phyloP scores from a whole-genome alignment of 2,329 filamentous ascomycete genomes.

The Talaromyces piceae region DNA sequence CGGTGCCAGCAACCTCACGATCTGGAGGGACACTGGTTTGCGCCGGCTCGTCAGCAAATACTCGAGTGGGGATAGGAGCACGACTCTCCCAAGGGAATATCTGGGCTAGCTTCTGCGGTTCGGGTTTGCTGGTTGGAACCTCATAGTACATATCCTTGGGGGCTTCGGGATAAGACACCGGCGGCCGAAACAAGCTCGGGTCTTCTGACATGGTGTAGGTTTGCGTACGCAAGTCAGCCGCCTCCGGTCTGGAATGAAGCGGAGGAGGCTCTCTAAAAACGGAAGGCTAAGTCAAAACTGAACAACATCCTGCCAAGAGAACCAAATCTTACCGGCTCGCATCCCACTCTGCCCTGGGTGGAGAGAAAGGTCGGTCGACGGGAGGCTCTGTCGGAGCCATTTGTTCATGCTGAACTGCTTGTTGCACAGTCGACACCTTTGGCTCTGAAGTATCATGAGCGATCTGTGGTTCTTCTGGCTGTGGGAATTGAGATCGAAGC shows the following conservation, averaged over 20 bases:
- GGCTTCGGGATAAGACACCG: slow-evolving; percentile 69
- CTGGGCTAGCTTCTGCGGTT: slow-evolving; percentile 53
- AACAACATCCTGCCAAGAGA: neutral
- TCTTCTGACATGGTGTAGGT: slow-evolving; percentile 81
- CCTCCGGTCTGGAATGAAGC: slow-evolving; percentile 69
- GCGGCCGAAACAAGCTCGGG: slow-evolving; percentile 66
- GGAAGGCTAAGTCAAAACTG: slow-evolving; percentile 12
- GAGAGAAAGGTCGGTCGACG: slow-evolving; percentile 44
- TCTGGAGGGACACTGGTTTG: slow-evolving; percentile 4
- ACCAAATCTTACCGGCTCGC: slow-evolving; percentile 47
- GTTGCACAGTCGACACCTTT: slow-evolving; percentile 33
- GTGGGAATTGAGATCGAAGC: slow-evolving; percentile 2
- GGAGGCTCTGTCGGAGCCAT: slow-evolving; percentile 4
- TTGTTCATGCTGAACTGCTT: slow-evolving; percentile 27
- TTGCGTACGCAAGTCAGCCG: slow-evolving; percentile 68
- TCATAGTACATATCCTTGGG: slow-evolving; percentile 85
- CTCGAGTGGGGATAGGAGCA: slow-evolving; percentile 51
- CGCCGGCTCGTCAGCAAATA: slow-evolving; percentile 33
- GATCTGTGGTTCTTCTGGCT: slow-evolving; percentile 22
- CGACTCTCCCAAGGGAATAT: slow-evolving; percentile 89
- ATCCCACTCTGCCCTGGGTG: slow-evolving; percentile 56
- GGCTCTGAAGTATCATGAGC: slow-evolving; percentile 29
- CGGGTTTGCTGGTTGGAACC: slow-evolving; percentile 55
- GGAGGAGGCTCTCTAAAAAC: slow-evolving; percentile 52
- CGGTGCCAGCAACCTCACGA: neutral